Evolutionary conservation across 768 basidiomycete species (phyloP).

Genomic region (Tricholoma bakamatsutake): DNA sequence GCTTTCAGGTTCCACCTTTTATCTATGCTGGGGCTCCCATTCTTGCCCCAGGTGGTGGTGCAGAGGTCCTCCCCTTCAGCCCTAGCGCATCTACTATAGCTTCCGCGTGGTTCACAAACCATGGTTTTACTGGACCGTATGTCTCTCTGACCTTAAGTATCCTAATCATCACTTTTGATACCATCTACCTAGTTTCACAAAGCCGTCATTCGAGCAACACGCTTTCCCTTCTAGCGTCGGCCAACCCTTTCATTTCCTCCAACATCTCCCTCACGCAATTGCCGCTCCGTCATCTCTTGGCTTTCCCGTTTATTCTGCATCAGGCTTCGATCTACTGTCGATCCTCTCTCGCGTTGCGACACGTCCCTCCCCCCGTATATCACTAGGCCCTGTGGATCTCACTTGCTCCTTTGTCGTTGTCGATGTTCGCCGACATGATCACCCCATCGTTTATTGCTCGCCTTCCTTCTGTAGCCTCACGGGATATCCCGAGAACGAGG

Average conservation of each 20-base stretch:
- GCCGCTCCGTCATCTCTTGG: constrained; percentile 27
- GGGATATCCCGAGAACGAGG: constrained; percentile 67
- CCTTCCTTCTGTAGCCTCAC: constrained; percentile 77
- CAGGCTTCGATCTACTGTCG: constrained; percentile 87
- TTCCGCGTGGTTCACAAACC: constrained; percentile 47
- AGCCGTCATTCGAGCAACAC: not conserved
- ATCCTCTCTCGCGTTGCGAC: constrained; percentile 73
- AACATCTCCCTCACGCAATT: constrained; percentile 4
- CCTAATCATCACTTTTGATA: not conserved
- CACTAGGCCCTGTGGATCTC: constrained; percentile 87
- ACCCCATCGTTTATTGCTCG: constrained; percentile 87
- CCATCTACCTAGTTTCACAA: not conserved
- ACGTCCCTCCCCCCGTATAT: constrained; percentile 67
- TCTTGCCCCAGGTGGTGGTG: constrained; percentile 67
- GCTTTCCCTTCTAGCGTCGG: not conserved
- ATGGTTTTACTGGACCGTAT: constrained; percentile 26
- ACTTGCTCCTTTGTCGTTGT: constrained; percentile 90
- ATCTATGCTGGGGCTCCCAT: constrained; percentile 52
- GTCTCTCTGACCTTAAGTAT: no score
- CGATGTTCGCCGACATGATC: constrained; percentile 76
- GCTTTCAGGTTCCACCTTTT: constrained; percentile 63
- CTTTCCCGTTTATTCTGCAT: constrained; percentile 75
- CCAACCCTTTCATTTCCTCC: not conserved
- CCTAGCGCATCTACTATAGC: not conserved
- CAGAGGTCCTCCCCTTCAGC: constrained; percentile 57